Evolutionary conservation across 331 rosid species (phyloP), one percentile per base, ranked within the genome.

Genomic region (Acacia concinna): DNA sequence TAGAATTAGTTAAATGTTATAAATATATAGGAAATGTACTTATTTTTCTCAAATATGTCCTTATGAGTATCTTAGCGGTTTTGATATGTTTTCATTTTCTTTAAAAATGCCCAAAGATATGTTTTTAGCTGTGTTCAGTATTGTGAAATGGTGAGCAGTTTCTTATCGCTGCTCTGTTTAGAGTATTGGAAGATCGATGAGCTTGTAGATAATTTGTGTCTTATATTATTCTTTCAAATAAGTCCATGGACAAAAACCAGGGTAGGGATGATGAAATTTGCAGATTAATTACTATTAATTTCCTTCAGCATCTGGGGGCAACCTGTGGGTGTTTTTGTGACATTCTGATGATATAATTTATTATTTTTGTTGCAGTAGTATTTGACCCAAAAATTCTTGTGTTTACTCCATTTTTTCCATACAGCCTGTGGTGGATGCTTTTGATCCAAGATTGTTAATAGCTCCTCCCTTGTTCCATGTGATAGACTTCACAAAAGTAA

Each of bases 381-480:
- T 74, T 81, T n/a, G 71, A 11, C 44, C 34, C 12, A 34, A 38
- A 32, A 64, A 28, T 57, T 63, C 79, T 78, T 37, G 56, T 71
- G 31, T 20, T 8, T 28, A 75, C 79, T 59, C 28, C 56, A 6
- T 81, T 80, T 57, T 62, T 44, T 70, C 21, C 70, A 23, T 70
- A 66, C 87, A 92, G 98, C 99, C 99, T 37, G 99, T 95, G 69
- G 98, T 95, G 51, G 99, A 95, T 88, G 99, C 99, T 72, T 95
- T 95, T 84, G 99, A 95, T 89, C 97, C 99, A 71, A 90, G 98
- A 83, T 85, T 95, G 52, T 85, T 95, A 81, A 79, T 91, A 68
- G 91, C 99, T 86, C 89, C 99, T 71, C 87, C 98, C 49, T 86
- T 86, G 60, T 87, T 83, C 82, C 99, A 96, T 77, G 88, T 90